Conservation (phyloP, 1,139 yeast genomes). For the Candida albicans region DNA sequence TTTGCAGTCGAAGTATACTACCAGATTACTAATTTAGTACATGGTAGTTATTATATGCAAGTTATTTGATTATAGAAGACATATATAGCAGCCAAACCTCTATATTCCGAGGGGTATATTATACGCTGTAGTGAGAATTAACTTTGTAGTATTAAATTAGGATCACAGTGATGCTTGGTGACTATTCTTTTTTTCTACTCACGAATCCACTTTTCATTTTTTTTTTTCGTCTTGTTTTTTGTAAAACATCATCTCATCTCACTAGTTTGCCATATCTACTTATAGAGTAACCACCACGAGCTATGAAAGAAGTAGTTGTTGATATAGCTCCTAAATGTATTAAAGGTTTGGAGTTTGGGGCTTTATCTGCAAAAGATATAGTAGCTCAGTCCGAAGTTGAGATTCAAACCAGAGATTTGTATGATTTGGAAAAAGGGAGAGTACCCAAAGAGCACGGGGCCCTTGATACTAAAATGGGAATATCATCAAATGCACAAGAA, state of each 20-base stretch:
- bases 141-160: neutral
- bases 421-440: conserved; percentile 83
- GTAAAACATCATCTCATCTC: neutral
- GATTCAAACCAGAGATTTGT: conserved; percentile 85
- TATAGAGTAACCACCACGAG: neutral
- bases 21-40: no score
- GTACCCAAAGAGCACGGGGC: conserved; percentile 83
- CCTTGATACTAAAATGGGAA: conserved; percentile 90
- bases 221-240: neutral
- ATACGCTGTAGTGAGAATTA: neutral
- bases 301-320: conserved; percentile 71
- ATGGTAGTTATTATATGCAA: no score
- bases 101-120: neutral
- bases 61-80: no score
- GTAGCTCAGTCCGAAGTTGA: conserved; percentile 94
- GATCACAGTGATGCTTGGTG: neutral
- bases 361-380: conserved; percentile 86
- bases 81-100: no score
- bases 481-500: conserved; percentile 78
- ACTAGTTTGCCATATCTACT: neutral
- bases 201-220: neutral
- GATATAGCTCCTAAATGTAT: conserved; percentile 90
- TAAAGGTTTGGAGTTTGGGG: conserved; percentile 89
- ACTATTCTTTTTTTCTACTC: neutral
- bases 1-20: no score